Base-by-base conservation (phyloP, 129 eudicot species). In the Lactuca sativa region DNA sequence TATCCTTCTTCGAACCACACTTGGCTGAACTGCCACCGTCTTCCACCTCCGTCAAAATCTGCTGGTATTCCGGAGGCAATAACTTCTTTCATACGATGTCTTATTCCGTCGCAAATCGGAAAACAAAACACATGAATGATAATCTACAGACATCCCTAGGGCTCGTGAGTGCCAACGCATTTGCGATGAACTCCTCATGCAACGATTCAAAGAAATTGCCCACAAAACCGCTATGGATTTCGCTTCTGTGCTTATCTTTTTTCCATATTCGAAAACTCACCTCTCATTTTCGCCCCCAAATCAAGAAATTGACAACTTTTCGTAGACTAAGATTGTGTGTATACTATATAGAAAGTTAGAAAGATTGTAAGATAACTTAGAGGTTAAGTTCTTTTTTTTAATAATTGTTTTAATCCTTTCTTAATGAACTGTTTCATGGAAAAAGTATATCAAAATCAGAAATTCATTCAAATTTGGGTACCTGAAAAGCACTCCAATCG, bases 81-180 rank as follows among this genome's bases (percentile, higher is more conserved):
- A 92, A 86, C 4, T 82, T 82, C 70, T 80, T 87, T 96, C 96
- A 92, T n/a, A 88, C 91, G 15, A 83, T 76, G 71, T 88, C 93
- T 64, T 95, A 88, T 48, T 82, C 82, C 5, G 97, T 80, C 7
- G 93, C 96, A 18, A 87, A 84, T 6, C 82, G 85, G 31, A 92
- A 81, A 13, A 75, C 59, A 8, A 81, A 76, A n/a, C 84, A 75
- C 4, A 90, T 88, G 48, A 74, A 67, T 3, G 91, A 66, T 9
- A 85, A 63, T 73, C 86, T 68, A 64, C 97, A 85, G 1, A 82
- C 95, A 33, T 87, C 97, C n/a, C 76, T 55, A 31, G 95, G 95
- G 15, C 72, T 74, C 43, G 90, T 87, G 17, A 82, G 70, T 11
- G 95, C 75, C 47, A 90, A 11, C 1, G 82, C 77, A 59, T 80